A percentile compares a stretch with the other conserved stretches of the same genome.
Evolutionary conservation across 495 filamentous ascomycete genomes (phyloP).

Genomic region (Xanthoparmelia taractica): DNA sequence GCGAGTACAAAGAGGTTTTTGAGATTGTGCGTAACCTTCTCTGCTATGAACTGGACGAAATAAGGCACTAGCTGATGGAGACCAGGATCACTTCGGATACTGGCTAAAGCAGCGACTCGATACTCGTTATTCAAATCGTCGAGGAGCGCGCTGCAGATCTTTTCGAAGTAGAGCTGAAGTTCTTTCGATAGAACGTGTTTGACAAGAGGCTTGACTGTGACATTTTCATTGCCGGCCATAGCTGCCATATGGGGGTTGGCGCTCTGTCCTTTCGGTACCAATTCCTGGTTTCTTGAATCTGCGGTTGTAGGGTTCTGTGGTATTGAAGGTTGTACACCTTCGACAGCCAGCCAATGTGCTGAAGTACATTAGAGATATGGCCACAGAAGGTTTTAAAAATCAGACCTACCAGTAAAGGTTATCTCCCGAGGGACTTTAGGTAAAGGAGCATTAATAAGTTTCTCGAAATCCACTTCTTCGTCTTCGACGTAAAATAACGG

Average conservation of each 20-base stretch:
- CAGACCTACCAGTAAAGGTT: slow-evolving; percentile 67
- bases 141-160: slow-evolving; percentile 74
- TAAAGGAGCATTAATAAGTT: slow-evolving; percentile 89
- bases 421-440: slow-evolving; percentile 93
- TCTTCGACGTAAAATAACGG: slow-evolving; percentile 96
- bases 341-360: slow-evolving; percentile 95
- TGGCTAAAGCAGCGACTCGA: slow-evolving; percentile 75
- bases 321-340: slow-evolving; percentile 92
- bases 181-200: slow-evolving; percentile 95
- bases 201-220: slow-evolving; percentile 77
- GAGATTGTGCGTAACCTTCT: slow-evolving; percentile 86
- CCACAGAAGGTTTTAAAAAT: neutral
- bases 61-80: slow-evolving; percentile 93
- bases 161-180: slow-evolving; percentile 93
- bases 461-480: slow-evolving; percentile 97
- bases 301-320: slow-evolving; percentile 86
- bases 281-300: slow-evolving; percentile 71
- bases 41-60: slow-evolving; percentile 86
- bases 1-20: slow-evolving; percentile 78
- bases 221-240: slow-evolving; percentile 72
- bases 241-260: slow-evolving; percentile 75
- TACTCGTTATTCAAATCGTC: slow-evolving; percentile 78
- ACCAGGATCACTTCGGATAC: slow-evolving; percentile 76
- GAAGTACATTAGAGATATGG: slow-evolving; percentile 25
- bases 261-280: slow-evolving; percentile 80